phyloP scores from a whole-genome alignment of 2,329 filamentous ascomycete species.

The Immersiporthe knoxdaviesiana region DNA sequence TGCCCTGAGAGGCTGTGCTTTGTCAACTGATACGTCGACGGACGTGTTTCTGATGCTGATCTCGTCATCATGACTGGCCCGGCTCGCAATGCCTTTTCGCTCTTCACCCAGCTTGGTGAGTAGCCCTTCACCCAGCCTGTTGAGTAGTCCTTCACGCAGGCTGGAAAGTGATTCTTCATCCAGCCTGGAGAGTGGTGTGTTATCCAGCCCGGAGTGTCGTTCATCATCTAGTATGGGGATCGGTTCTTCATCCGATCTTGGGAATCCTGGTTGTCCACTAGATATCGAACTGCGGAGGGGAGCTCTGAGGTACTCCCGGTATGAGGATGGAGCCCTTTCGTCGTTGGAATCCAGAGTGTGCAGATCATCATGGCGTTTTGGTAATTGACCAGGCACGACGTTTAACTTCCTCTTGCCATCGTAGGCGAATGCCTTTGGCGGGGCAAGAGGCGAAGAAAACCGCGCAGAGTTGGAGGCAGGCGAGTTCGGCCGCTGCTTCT shows the following conservation, averaged over 20 bases:
- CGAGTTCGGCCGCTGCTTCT: constrained; percentile 24
- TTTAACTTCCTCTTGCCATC: not conserved
- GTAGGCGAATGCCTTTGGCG: constrained; percentile 1
- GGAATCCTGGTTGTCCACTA: not conserved
- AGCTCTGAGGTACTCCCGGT: not conserved
- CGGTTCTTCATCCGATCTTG: not conserved
- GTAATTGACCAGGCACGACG: constrained; percentile 1
- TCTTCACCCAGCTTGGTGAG: not conserved
- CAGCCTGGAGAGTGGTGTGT: not conserved
- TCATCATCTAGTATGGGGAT: not conserved
- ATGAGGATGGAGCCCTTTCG: not conserved
- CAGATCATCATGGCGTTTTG: not conserved
- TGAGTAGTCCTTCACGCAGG: no score
- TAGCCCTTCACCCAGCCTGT: not conserved
- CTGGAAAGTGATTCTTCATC: not conserved
- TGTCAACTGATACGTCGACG: not conserved
- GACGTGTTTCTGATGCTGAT: not conserved
- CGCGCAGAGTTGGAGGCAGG: not conserved
- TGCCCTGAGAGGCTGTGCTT: not conserved
- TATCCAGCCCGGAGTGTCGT: not conserved
- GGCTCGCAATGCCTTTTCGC: not conserved
- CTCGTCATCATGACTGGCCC: not conserved
- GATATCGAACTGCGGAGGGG: not conserved
- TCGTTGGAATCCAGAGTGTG: not conserved
- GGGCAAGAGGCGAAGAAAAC: constrained; percentile 7